Base-by-base conservation (phyloP, 257 asterid species). In the Echium plantagineum region DNA sequence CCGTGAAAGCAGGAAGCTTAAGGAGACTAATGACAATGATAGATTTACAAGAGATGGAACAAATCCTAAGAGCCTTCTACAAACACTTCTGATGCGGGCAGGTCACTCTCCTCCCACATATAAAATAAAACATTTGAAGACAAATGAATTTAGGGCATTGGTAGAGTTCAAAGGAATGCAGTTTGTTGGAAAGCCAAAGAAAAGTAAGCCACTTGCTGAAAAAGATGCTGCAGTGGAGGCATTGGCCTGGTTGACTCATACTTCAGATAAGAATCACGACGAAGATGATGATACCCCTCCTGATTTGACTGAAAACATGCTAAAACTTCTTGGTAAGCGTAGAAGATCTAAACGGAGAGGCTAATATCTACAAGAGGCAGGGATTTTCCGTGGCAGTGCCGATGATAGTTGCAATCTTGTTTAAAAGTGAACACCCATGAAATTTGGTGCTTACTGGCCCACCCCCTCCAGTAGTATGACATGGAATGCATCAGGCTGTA, bases 91-190 rank as follows among this genome's bases (percentile, higher is more conserved):
- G 80, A 80, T 84, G 97, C 80, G 98, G 78, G 98, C 98, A 0
- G 98, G 98, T 52, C 98, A 93, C 69, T 76, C 94, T n/a, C 94
- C 97, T 69, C 98, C 98, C 18, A 93, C 88, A 57, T 93, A 91
- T 66, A 93, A 93, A 77, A 85, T 86, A 42, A 93, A 93, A 83
- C 98, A 93, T 80, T 90, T 93, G 2, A 93, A 88, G 79, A 84
- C 97, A 2, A 91, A 93, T 54, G 95, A 93, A 71, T 93, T 93
- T 63, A 75, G 98, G 77, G 98, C 90, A 15, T 65, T 88, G 65
- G 95, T 81, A 60, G 97, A 89, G 74, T 83, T 93, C 77, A 93
- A 89, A 75, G 98, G 97, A 21, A 86, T 93, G 97, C 98, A 89
- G 77, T 89, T 93, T 78, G 95, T 93, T 61, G 98, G 98, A 28